phyloP scores from a whole-genome alignment of 768 basidiomycete genomes.

The Lactarius evosmus region DNA sequence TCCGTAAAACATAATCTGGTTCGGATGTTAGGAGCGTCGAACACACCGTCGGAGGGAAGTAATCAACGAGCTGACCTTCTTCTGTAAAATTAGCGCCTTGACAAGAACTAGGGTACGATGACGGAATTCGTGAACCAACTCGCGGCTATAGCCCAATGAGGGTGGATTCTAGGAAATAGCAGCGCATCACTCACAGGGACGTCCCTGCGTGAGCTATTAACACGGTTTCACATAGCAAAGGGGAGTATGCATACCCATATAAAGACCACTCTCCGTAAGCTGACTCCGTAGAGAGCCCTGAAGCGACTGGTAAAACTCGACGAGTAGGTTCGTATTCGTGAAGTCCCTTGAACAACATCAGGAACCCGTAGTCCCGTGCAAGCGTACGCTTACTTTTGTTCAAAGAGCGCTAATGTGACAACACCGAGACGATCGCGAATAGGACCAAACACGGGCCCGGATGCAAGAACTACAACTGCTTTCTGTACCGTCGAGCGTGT shows the following conservation, averaged over 20 bases:
- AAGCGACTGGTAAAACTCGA: slow-evolving; percentile 77
- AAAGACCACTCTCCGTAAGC: slow-evolving; percentile 87
- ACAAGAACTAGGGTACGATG: slow-evolving; percentile 90
- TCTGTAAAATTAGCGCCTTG: slow-evolving; percentile 92
- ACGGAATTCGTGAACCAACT: slow-evolving; percentile 90
- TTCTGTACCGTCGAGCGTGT: slow-evolving; percentile 97
- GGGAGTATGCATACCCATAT: slow-evolving; percentile 70
- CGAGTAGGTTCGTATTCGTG: slow-evolving; percentile 79
- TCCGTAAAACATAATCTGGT: slow-evolving; percentile 92
- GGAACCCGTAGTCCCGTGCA: neutral
- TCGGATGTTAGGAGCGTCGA: slow-evolving; percentile 13
- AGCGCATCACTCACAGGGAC: slow-evolving; percentile 46
- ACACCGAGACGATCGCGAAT: slow-evolving; percentile 94
- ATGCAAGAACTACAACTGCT: slow-evolving; percentile 90
- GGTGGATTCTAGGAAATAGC: slow-evolving; percentile 24
- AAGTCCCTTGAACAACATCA: slow-evolving; percentile 63
- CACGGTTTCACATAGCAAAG: neutral
- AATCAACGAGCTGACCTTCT: slow-evolving; percentile 54
- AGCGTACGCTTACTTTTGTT: slow-evolving; percentile 54
- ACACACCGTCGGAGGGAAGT: neutral
- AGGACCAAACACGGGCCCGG: slow-evolving; percentile 89
- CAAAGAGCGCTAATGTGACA: slow-evolving; percentile 87
- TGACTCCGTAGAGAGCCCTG: slow-evolving; percentile 73
- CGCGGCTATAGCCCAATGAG: slow-evolving; percentile 53
- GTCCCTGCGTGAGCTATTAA: slow-evolving; percentile 48